Base-by-base conservation (phyloP, 1,284 basidiomycete genomes). In the Agroathelia rolfsii region DNA sequence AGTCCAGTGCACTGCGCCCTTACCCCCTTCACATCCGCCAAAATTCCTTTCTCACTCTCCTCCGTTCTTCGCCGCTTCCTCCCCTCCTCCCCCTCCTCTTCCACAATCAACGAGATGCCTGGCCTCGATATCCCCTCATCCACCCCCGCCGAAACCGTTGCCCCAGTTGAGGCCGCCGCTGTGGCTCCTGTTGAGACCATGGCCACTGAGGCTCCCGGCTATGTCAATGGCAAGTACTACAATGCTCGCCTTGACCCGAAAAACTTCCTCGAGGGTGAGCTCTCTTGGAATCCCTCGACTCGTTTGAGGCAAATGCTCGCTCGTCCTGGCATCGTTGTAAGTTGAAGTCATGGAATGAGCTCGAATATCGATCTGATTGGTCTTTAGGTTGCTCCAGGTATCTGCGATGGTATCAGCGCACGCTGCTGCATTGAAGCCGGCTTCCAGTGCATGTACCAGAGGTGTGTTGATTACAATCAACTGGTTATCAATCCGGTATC, bases 351-450 rank as follows among this genome's bases (percentile, higher is more conserved):
- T 6, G 13, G 10, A 17, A 20, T 9, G 1, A n/a, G n/a, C 13
- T 31, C 3, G 10, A 11, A 24, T 28, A 19, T 14, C 6, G 32
- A 11, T 16, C 32, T 29, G 31, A 26, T 31, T 24, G 14, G 8
- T 5, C 13, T 34, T 12, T 24, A 78, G 76, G 57, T 79, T 45
- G 79, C 79, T 2, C 81, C 81, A 5, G 83, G 83, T 35, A 81
- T 86, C 27, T 86, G 79, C 45, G 83, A 86, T 41, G 82, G 83
- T 33, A 84, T 86, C 51, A 80, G 76, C 43, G 81, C 83, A 4
- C 69, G 83, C 15, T 78, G 79, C 41, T 82, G 82, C 5, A 58
- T 86, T 8, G 78, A 84, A 53, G 75, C 79, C 26, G 83, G 81
- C 27, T 84, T 85, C 48, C 63, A 70, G 18, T 84, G 80, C 42